Evolutionary conservation across 2,329 filamentous ascomycete species (phyloP).

Genomic region (Incumbomyces delicatus): DNA sequence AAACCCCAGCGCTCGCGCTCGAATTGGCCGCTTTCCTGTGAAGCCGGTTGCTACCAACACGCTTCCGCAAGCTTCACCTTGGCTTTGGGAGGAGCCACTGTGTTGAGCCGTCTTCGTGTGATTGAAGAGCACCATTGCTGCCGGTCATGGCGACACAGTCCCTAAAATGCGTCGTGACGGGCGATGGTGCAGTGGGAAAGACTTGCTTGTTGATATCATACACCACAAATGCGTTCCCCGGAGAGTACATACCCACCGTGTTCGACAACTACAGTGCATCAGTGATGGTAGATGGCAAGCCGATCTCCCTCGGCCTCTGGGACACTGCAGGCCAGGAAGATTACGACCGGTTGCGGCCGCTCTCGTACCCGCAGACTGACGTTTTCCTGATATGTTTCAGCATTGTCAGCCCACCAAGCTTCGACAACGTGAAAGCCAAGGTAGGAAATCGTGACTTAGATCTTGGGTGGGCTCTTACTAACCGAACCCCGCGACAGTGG

Average conservation of each 20-base stretch:
- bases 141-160: constrained; percentile 16
- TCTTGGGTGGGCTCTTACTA: too few relatives aligned
- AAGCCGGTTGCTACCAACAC: not conserved
- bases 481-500: constrained; percentile 53
- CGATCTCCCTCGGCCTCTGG: constrained; percentile 93
- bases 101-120: too few relatives aligned
- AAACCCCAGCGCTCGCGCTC: not conserved
- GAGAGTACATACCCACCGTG: constrained; percentile 98
- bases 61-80: not conserved
- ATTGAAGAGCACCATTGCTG: not conserved
- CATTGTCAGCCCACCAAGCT: constrained; percentile 92
- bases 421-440: constrained; percentile 98
- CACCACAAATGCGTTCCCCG: constrained; percentile 98
- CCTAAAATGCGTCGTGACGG: constrained; percentile 86
- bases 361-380: constrained; percentile 97
- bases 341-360: constrained; percentile 86
- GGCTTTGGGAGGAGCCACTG: too few relatives aligned
- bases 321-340: constrained; percentile 98
- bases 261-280: constrained; percentile 99
- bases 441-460: constrained; percentile 39
- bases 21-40: not conserved
- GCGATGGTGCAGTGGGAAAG: constrained; percentile 99
- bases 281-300: constrained; percentile 98
- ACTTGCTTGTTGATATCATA: constrained; percentile 99
- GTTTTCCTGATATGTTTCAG: constrained; percentile 98